Evolutionary conservation across 352 stramenopile genomes (phyloP).

Genomic region (Plasmopara muralis): DNA sequence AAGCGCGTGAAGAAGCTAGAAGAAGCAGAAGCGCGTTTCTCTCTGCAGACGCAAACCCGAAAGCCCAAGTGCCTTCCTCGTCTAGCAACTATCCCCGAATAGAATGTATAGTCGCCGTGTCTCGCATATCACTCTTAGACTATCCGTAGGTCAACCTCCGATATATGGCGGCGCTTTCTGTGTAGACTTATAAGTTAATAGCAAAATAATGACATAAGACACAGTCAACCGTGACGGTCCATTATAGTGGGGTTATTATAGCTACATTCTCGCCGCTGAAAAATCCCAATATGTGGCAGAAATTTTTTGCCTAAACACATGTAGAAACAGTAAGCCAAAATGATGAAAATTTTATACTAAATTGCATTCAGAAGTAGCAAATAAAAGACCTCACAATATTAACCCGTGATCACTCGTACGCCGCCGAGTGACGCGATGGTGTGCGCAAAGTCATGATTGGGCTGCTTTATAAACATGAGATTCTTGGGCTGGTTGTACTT

Average conservation of each 20-base stretch:
- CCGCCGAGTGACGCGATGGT: constrained; percentile 88
- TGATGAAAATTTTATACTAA: no score
- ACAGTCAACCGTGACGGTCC: no score
- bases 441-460: constrained; percentile 91
- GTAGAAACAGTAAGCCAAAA: no score
- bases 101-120: constrained; percentile 17
- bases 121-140: constrained; percentile 4
- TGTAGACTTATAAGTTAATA: no score
- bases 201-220: no score
- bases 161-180: no score
- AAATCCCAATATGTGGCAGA: no score
- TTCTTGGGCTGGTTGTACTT: constrained; percentile 90
- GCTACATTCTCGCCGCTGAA: no score
- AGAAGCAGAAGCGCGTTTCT: constrained; percentile 69
- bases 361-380: no score
- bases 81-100: constrained; percentile 42
- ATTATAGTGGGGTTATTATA: no score
- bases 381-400: constrained; percentile 2
- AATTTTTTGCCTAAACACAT: no score
- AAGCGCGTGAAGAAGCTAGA: constrained; percentile 83
- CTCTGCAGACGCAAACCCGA: constrained; percentile 22
- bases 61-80: constrained; percentile 34
- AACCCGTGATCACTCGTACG: constrained; percentile 90
- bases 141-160: background rate
- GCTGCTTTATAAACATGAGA: constrained; percentile 96